Base-by-base conservation (phyloP, 352 stramenopile genomes). In the Blastocystis sp. region DNA sequence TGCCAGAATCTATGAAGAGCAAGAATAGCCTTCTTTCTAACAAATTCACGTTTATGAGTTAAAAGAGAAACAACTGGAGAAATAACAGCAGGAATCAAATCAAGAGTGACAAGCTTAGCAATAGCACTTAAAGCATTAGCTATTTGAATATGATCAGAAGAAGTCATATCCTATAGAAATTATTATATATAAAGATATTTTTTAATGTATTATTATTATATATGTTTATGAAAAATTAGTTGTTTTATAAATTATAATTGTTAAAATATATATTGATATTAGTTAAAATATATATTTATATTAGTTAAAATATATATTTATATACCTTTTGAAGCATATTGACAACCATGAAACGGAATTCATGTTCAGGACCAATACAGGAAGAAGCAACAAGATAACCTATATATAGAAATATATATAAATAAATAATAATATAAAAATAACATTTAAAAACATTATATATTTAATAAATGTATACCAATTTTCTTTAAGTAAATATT, bases 311-410 rank as follows among this genome's bases (percentile, higher is more conserved):
- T n/a, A n/a, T n/a, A n/a, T n/a, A n/a, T n/a, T n/a, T n/a, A n/a
- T n/a, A 64, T 49, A 90, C 82, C 65, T 81, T 72, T 77, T 97
- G 89, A 71, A 99, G 80, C 75, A 97, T 89, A 73, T 98, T 98
- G 34, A 99, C 93, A 30, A 99, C 86, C 92, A 99, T 98, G 76
- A 98, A 98, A 52, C 91, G 80, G 71, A 99, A 98, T 73, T 98
- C 89, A 73, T 98, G 88, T 30, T 91, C 87, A 1, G 91, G 91
- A 16, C 81, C 88, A 16, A 99, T 76, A 70, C 87, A 94, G 46
- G 94, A 77, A n/a, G 71, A 65, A 54, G 64, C 65, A 18, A 34
- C 28, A 37, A 73, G 75, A 80, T 45, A 72, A 11, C 66, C 65
- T n/a, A n/a, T n/a, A n/a, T n/a, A n/a, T n/a, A n/a, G n/a, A n/a